These are phyloP conservation scores for Themeda triandra DNA, from an alignment of 176 grass and related monocot species.

Conservation along the genomic window DNA sequence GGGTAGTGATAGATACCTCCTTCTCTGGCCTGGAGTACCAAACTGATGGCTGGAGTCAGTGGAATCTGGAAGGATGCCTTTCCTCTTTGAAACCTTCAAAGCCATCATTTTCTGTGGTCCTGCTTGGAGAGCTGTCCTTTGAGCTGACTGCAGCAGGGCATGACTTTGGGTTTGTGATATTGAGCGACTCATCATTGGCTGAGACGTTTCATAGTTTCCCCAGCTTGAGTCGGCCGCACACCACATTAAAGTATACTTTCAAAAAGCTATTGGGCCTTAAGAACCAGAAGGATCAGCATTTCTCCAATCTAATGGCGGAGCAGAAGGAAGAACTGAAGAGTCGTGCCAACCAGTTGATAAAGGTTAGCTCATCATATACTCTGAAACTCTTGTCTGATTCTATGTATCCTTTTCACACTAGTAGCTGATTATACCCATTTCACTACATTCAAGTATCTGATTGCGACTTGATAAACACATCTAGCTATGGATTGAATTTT, in stretches of 20 bases:
- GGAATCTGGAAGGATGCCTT: slow-evolving; percentile 67
- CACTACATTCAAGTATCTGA: not conserved
- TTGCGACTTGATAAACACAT: not conserved
- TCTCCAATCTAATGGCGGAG: slow-evolving; percentile 47
- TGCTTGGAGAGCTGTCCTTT: slow-evolving; percentile 82
- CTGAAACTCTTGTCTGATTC: not conserved
- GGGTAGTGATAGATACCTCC: slow-evolving; percentile 85
- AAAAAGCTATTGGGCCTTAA: slow-evolving; percentile 70
- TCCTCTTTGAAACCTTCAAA: slow-evolving; percentile 31
- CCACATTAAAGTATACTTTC: slow-evolving; percentile 78
- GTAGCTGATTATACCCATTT: not conserved
- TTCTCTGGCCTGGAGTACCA: slow-evolving; percentile 93
- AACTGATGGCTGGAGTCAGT: slow-evolving; percentile 39
- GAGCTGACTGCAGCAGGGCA: slow-evolving; percentile 70
- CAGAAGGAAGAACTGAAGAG: slow-evolving; percentile 62
- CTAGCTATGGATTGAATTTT: not conserved
- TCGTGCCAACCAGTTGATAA: slow-evolving; percentile 36
- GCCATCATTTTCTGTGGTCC: slow-evolving; percentile 50
- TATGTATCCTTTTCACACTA: not conserved
- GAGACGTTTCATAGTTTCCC: slow-evolving; percentile 72
- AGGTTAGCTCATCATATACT: slow-evolving; percentile 37
- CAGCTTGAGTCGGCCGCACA: slow-evolving; percentile 68
- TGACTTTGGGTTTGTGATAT: slow-evolving; percentile 79
- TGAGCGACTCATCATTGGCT: slow-evolving; percentile 57
- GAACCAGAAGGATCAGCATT: slow-evolving; percentile 55